Evolutionary conservation across 768 basidiomycete species (phyloP).

Genomic region (Phylloporus sp.): DNA sequence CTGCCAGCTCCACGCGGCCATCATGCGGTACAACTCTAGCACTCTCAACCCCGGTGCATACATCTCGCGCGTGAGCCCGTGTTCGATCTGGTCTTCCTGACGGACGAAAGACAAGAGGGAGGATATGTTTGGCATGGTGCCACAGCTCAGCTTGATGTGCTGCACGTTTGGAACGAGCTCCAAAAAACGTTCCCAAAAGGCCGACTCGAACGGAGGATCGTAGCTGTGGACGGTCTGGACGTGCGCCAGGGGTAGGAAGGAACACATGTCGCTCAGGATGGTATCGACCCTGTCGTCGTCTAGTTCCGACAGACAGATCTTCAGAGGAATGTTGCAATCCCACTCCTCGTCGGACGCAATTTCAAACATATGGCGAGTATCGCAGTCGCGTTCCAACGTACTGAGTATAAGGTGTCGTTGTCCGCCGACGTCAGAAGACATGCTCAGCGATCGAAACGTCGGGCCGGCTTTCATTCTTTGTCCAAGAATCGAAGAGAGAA

Average conservation of each 20-base stretch:
- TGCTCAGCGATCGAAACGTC: neutral
- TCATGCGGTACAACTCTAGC: neutral
- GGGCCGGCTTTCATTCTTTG: neutral
- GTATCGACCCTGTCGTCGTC: too few species aligned
- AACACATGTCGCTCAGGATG: neutral
- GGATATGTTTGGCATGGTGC: neutral
- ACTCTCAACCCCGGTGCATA: neutral
- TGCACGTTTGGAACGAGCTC: neutral
- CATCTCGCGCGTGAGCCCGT: neutral
- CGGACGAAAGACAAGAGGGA: neutral
- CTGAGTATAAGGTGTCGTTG: neutral
- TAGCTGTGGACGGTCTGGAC: neutral
- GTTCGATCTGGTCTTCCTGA: too few species aligned
- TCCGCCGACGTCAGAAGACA: rapidly evolving
- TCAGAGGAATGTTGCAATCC: constrained; percentile 1
- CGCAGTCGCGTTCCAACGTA: neutral
- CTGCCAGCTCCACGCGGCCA: too few species aligned
- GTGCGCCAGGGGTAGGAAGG: neutral
- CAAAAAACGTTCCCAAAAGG: constrained; percentile 2
- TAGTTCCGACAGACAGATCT: too few species aligned
- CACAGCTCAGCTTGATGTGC: neutral
- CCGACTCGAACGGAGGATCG: neutral
- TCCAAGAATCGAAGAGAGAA: neutral
- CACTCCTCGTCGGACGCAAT: neutral
- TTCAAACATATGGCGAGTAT: too few species aligned